Percentiles rank a stretch among this genome's conserved stretches.
Conservation (phyloP, 139 green algal genomes). For the Raphidocelis subcapitata region DNA sequence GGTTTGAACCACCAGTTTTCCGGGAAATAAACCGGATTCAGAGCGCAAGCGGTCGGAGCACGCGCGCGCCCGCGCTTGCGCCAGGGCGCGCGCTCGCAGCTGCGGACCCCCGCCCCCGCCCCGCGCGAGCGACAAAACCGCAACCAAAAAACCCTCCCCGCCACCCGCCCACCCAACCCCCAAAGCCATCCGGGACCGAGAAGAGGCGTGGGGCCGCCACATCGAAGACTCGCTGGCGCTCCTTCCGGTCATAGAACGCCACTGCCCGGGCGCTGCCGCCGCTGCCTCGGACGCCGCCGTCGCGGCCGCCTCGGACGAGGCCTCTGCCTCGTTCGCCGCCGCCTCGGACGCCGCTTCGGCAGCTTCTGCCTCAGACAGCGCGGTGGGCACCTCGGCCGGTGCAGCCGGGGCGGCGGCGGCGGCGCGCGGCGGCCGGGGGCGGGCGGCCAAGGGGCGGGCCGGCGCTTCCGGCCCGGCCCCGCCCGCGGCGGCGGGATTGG, state of each 20-base stretch:
- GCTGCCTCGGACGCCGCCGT: neutral
- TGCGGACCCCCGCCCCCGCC: too few species aligned
- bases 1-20: neutral
- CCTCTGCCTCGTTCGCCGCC: neutral
- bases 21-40: neutral
- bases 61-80: neutral
- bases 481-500: neutral
- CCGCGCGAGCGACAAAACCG: neutral
- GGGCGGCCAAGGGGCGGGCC: too few species aligned
- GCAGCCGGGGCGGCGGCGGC: neutral
- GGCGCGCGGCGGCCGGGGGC: too few species aligned
- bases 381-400: neutral
- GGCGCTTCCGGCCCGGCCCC: neutral
- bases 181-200: constrained; percentile 53
- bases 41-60: neutral
- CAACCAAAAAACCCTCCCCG: neutral
- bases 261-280: neutral
- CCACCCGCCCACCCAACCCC: neutral
- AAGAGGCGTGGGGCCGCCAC: constrained; percentile 63
- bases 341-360: neutral
- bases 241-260: constrained; percentile 63
- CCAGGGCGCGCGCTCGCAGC: neutral
- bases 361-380: neutral
- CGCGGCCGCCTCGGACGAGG: neutral
- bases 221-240: constrained; percentile 79